phyloP scores from a whole-genome alignment of 257 asterid genomes.

The Solanum clarkiae region DNA sequence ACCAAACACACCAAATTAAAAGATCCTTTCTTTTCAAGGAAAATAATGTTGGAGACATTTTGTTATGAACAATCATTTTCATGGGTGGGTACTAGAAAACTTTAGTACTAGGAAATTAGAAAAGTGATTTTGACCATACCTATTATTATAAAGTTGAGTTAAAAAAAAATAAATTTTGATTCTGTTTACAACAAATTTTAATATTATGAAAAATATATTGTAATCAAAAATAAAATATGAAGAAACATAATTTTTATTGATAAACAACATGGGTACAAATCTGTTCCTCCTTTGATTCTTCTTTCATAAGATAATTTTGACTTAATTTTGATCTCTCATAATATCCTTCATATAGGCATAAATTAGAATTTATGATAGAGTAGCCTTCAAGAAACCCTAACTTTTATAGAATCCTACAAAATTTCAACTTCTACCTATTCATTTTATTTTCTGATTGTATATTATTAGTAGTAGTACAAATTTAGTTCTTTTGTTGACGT shows the following conservation, averaged over 20 bases:
- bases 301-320: too few species aligned
- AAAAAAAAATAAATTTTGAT: background rate
- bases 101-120: background rate
- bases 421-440: too few species aligned
- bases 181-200: background rate
- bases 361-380: too few species aligned
- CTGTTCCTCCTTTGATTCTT: too few species aligned
- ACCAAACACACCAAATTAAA: background rate
- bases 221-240: too few species aligned
- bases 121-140: background rate
- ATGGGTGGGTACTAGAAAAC: background rate
- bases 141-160: background rate
- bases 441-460: background rate
- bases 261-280: too few species aligned
- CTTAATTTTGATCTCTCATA: too few species aligned
- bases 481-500: background rate
- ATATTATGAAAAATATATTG: too few species aligned
- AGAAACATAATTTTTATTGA: too few species aligned
- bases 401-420: too few species aligned
- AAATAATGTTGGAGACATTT: background rate
- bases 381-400: too few species aligned
- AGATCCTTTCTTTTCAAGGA: background rate
- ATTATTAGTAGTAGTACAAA: background rate
- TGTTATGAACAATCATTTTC: background rate
- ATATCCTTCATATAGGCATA: too few species aligned